phyloP scores from a whole-genome alignment of 805 yeast genomes.

The Lachancea sp. region DNA sequence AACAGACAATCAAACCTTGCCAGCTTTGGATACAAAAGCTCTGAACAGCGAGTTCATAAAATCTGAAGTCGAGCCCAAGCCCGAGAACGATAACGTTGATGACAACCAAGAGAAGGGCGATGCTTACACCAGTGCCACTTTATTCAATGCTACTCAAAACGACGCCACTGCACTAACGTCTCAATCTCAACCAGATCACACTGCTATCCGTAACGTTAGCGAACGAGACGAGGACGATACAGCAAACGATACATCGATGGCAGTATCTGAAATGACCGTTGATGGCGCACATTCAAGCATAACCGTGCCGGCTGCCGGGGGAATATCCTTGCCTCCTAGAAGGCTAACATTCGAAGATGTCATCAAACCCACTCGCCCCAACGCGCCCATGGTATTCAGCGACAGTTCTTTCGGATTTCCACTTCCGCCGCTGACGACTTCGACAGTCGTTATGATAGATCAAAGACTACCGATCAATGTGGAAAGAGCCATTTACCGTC shows the following conservation, averaged over 20 bases:
- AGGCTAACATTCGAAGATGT: conserved; percentile 34
- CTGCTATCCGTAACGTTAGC: background rate
- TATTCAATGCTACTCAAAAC: too few relatives aligned
- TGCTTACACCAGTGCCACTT: too few relatives aligned
- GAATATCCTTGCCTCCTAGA: conserved; percentile 23
- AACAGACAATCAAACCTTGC: background rate
- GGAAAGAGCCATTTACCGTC: conserved; percentile 88
- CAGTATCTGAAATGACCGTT: conserved; percentile 1
- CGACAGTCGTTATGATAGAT: conserved; percentile 75
- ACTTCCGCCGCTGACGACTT: conserved; percentile 68
- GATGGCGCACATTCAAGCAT: background rate
- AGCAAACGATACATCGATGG: background rate
- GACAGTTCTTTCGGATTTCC: conserved; percentile 89
- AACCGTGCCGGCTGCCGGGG: conserved; percentile 2
- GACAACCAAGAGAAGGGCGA: too few relatives aligned
- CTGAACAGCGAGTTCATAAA: background rate
- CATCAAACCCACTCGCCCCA: conserved; percentile 38
- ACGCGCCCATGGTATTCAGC: conserved; percentile 53
- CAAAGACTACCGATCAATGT: conserved; percentile 90
- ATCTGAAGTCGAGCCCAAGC: too few relatives aligned
- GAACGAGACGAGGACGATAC: background rate
- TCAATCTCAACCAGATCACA: background rate
- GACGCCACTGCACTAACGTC: background rate
- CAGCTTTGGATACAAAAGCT: background rate
- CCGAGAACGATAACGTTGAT: too few relatives aligned